Conservation (phyloP, 2,329 filamentous ascomycete species). For the Colletotrichum sp. region DNA sequence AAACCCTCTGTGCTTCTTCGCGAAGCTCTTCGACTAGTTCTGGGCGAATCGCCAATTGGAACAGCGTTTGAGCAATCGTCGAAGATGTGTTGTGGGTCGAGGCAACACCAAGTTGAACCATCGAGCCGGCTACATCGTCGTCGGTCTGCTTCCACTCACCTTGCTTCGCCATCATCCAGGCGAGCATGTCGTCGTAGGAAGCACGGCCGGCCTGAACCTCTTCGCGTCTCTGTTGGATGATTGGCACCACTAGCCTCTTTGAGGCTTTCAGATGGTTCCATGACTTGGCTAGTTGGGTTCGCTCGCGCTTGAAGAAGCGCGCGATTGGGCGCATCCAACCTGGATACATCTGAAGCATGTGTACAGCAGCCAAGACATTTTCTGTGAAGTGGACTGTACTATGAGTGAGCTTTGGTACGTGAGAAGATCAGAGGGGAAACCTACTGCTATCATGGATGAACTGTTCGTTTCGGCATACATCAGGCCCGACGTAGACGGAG, state of each 20-base stretch:
- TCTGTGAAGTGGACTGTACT: slow-evolving; percentile 2
- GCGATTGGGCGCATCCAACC: not conserved
- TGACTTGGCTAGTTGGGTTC: not conserved
- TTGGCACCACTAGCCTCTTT: not conserved
- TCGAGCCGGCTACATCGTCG: slow-evolving; percentile 39
- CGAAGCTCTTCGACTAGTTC: slow-evolving; percentile 54
- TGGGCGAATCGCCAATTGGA: slow-evolving; percentile 52
- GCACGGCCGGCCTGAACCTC: not conserved
- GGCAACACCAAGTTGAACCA: slow-evolving; percentile 46
- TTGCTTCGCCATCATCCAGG: slow-evolving; percentile 42
- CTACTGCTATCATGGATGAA: slow-evolving; percentile 47
- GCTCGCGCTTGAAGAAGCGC: not conserved
- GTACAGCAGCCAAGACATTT: not conserved
- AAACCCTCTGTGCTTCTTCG: slow-evolving; percentile 46
- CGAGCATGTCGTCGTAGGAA: not conserved
- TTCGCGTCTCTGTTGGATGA: not conserved
- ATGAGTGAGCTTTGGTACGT: slow-evolving; percentile 1
- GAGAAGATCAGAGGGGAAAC: slow-evolving; percentile 40
- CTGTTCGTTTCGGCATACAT: slow-evolving; percentile 43
- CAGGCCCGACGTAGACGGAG: slow-evolving; percentile 46
- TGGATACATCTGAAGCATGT: not conserved
- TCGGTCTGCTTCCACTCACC: slow-evolving; percentile 30
- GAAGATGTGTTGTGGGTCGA: slow-evolving; percentile 53
- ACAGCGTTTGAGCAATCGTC: slow-evolving; percentile 42
- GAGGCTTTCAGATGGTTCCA: not conserved